These are phyloP conservation scores for Aspergillus pseudoglaucus DNA, from an alignment of 2,329 filamentous ascomycete species.

Conservation along the genomic window DNA sequence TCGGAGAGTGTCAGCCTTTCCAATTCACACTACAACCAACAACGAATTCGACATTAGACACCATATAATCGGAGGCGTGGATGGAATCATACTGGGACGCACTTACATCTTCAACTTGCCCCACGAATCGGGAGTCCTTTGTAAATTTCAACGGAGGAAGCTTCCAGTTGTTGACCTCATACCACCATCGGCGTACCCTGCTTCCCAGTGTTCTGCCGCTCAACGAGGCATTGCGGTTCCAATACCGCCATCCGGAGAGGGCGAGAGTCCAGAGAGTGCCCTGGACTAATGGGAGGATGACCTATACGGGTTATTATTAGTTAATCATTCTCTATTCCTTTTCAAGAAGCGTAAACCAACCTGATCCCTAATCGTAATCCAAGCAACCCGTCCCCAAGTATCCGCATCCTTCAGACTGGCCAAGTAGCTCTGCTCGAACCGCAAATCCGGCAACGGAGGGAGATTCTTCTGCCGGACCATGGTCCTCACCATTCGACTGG, in stretches of 20 bases:
- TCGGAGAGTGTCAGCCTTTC: slow-evolving; percentile 24
- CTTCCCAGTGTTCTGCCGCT: slow-evolving; percentile 72
- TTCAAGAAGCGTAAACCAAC: slow-evolving; percentile 38
- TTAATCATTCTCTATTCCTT: no score
- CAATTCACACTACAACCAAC: background rate
- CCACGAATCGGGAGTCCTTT: slow-evolving; percentile 27
- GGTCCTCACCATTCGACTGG: slow-evolving; percentile 28
- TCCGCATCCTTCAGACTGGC: slow-evolving; percentile 77
- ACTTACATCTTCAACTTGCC: slow-evolving; percentile 40
- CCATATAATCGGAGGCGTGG: background rate
- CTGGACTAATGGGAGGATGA: slow-evolving; percentile 80
- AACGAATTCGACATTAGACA: background rate
- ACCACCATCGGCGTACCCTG: slow-evolving; percentile 85
- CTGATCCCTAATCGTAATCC: slow-evolving; percentile 86
- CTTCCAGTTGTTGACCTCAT: slow-evolving; percentile 84
- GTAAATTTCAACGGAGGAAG: slow-evolving; percentile 44
- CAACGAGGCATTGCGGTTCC: slow-evolving; percentile 73
- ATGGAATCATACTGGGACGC: background rate
- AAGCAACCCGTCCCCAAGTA: slow-evolving; percentile 69
- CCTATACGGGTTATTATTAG: slow-evolving; percentile 38
- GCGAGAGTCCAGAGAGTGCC: slow-evolving; percentile 83
- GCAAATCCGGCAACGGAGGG: slow-evolving; percentile 70
- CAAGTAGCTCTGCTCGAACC: slow-evolving; percentile 97
- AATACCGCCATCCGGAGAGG: slow-evolving; percentile 80
- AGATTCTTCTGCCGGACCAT: slow-evolving; percentile 44